These are phyloP conservation scores for Arthrobotrys pseudoclavata DNA, from an alignment of 2,329 filamentous ascomycete genomes.

Conservation along the genomic window DNA sequence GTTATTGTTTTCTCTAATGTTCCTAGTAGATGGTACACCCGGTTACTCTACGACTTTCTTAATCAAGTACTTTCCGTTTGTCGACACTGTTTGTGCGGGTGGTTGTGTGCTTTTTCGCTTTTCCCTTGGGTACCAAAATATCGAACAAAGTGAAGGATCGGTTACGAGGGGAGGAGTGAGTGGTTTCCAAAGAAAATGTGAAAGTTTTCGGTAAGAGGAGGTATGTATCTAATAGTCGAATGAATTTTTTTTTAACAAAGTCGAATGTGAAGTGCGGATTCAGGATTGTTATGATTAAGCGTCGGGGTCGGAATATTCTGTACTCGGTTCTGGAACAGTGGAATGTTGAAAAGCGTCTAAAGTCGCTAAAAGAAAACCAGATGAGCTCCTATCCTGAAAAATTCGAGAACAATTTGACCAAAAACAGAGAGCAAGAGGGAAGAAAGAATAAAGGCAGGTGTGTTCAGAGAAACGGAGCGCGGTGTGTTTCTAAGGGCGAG, in stretches of 20 bases:
- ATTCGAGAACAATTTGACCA: slow-evolving; percentile 31
- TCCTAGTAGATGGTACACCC: slow-evolving; percentile 59
- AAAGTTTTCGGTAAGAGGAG: slow-evolving; percentile 33
- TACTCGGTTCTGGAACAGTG: slow-evolving; percentile 46
- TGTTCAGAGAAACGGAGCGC: slow-evolving; percentile 53
- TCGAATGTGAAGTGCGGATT: slow-evolving; percentile 14
- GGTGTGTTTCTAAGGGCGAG: slow-evolving; percentile 57
- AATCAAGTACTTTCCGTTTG: slow-evolving; percentile 59
- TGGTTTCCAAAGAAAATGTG: slow-evolving; percentile 19
- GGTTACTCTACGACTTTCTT: slow-evolving; percentile 59
- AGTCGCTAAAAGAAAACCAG: slow-evolving; percentile 51
- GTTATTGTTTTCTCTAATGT: slow-evolving; percentile 58
- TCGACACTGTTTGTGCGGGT: slow-evolving; percentile 34
- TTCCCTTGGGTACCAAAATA: slow-evolving; percentile 19
- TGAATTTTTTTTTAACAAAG: slow-evolving; percentile 9
- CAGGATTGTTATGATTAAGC: slow-evolving; percentile 41
- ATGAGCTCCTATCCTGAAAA: slow-evolving; percentile 59
- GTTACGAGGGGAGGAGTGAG: slow-evolving; percentile 30
- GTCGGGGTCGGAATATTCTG: slow-evolving; percentile 40
- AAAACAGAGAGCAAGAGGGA: slow-evolving; percentile 21
- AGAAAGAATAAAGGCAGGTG: slow-evolving; percentile 50
- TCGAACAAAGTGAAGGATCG: slow-evolving; percentile 26
- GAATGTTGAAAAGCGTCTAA: slow-evolving; percentile 48
- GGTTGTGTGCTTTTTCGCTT: slow-evolving; percentile 30
- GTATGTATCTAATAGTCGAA: slow-evolving; percentile 17